phyloP scores from a whole-genome alignment of 345 rosid genomes.

The Turritis glabra region DNA sequence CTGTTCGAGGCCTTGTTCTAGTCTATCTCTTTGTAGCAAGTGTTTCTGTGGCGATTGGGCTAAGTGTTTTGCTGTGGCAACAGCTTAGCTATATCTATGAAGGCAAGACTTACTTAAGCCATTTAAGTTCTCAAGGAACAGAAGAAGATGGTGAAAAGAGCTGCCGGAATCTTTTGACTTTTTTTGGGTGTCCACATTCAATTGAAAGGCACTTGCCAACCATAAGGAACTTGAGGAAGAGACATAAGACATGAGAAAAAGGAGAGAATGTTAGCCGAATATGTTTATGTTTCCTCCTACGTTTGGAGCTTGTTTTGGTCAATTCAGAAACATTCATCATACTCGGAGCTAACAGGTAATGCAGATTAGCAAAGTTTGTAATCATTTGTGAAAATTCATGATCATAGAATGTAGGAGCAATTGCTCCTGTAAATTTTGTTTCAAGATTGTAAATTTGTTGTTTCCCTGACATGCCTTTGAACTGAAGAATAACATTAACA shows the following conservation, averaged over 20 bases:
- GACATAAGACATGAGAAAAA: conserved; percentile 54
- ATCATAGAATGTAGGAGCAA: conserved; percentile 24
- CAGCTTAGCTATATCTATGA: conserved; percentile 76
- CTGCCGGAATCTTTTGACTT: conserved; percentile 64
- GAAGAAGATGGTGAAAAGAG: conserved; percentile 53
- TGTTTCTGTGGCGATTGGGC: conserved; percentile 68
- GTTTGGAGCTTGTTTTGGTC: conserved; percentile 25
- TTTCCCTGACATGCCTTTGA: conserved; percentile 10
- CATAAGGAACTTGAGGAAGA: conserved; percentile 51
- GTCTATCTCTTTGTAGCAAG: conserved; percentile 75
- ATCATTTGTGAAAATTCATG: conserved; percentile 21
- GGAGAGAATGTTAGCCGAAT: not conserved
- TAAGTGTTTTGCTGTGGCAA: conserved; percentile 79
- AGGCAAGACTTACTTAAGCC: conserved; percentile 77
- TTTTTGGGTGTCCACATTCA: conserved; percentile 66
- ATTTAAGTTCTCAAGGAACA: conserved; percentile 55
- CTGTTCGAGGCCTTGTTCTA: conserved; percentile 69
- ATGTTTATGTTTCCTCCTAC: conserved; percentile 6
- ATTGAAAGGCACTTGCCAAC: conserved; percentile 55
- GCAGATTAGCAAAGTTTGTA: conserved; percentile 5
- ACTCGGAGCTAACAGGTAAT: conserved; percentile 29
- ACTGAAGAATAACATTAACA: not conserved
- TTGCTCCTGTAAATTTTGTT: conserved; percentile 24
- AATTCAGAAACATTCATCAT: conserved; percentile 12
- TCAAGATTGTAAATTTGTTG: conserved; percentile 23